Evolutionary conservation across 2,329 filamentous ascomycete genomes (phyloP).

Genomic region (Pseudogymnoascus sp.): DNA sequence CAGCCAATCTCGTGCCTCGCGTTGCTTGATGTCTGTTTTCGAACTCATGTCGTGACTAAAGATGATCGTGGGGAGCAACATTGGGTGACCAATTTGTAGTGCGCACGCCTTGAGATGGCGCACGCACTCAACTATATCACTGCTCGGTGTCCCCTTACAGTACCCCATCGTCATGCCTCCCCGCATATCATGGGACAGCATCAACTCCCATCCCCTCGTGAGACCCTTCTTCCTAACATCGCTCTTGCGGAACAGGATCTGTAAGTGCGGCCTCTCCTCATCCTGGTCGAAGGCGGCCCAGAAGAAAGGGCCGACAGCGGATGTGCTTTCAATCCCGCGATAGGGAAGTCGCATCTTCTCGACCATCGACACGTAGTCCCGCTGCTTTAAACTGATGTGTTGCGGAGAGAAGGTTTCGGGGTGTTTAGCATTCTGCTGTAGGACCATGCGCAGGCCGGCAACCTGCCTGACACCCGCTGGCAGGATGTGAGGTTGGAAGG

Average conservation of each 20-base stretch:
- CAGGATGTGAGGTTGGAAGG: constrained; percentile 21
- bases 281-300: constrained; percentile 51
- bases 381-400: constrained; percentile 43
- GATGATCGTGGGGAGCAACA: constrained; percentile 53
- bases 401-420: constrained; percentile 50
- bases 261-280: constrained; percentile 47
- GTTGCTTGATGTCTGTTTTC: constrained; percentile 52
- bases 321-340: constrained; percentile 50
- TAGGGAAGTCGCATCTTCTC: constrained; percentile 45
- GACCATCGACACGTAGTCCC: constrained; percentile 48
- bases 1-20: constrained; percentile 53
- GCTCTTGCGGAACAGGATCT: constrained; percentile 56
- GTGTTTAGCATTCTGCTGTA: constrained; percentile 38
- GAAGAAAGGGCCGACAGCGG: constrained; percentile 55
- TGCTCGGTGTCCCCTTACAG: constrained; percentile 52
- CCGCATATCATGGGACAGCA: constrained; percentile 50
- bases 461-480: constrained; percentile 16
- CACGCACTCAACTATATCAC: constrained; percentile 44
- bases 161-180: constrained; percentile 51
- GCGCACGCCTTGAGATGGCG: constrained; percentile 44
- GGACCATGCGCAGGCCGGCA: constrained; percentile 11
- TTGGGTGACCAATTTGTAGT: constrained; percentile 46
- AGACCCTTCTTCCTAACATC: constrained; percentile 57
- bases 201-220: constrained; percentile 57
- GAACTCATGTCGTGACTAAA: constrained; percentile 49